Percentiles rank a stretch among this genome's conserved stretches.
phyloP scores from a whole-genome alignment of 1,284 basidiomycete species.

The Mycena citricolor region DNA sequence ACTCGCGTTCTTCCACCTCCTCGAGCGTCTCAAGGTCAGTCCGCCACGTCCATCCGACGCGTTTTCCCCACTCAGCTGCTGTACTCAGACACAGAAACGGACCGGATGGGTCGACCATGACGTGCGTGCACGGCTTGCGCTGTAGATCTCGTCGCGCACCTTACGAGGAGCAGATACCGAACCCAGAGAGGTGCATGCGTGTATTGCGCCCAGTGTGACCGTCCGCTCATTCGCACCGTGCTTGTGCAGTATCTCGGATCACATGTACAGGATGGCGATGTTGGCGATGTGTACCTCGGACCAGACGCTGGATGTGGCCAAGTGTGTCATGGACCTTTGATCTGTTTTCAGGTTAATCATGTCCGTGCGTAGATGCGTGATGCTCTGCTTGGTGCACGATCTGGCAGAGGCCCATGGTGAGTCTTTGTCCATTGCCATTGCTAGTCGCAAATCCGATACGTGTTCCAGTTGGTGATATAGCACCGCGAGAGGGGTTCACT shows the following conservation, averaged over 20 bases:
- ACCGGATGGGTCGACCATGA: slow-evolving; percentile 90
- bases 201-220: too few species aligned
- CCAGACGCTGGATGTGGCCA: slow-evolving; percentile 70
- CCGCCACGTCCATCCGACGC: not conserved
- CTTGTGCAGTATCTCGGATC: slow-evolving; percentile 81
- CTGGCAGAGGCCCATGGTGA: slow-evolving; percentile 91
- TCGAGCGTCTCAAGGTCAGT: slow-evolving; percentile 82
- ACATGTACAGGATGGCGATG: slow-evolving; percentile 97
- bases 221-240: not conserved
- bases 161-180: slow-evolving; percentile 55
- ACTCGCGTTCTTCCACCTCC: slow-evolving; percentile 85
- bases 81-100: slow-evolving; percentile 76
- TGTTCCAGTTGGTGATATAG: slow-evolving; percentile 83
- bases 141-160: not conserved
- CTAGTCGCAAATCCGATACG: not conserved
- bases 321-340: slow-evolving; percentile 40
- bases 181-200: slow-evolving; percentile 71
- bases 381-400: slow-evolving; percentile 92
- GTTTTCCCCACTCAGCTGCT: not conserved
- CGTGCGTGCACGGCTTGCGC: slow-evolving; percentile 40
- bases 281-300: slow-evolving; percentile 84
- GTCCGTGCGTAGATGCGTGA: slow-evolving; percentile 64
- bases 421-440: not conserved
- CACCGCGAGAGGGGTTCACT: slow-evolving; percentile 84
- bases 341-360: not conserved